A percentile compares a stretch with the other conserved stretches of the same genome.
Evolutionary conservation across 1,284 basidiomycete genomes (phyloP).

Genomic region (Fomitopsis palustris): DNA sequence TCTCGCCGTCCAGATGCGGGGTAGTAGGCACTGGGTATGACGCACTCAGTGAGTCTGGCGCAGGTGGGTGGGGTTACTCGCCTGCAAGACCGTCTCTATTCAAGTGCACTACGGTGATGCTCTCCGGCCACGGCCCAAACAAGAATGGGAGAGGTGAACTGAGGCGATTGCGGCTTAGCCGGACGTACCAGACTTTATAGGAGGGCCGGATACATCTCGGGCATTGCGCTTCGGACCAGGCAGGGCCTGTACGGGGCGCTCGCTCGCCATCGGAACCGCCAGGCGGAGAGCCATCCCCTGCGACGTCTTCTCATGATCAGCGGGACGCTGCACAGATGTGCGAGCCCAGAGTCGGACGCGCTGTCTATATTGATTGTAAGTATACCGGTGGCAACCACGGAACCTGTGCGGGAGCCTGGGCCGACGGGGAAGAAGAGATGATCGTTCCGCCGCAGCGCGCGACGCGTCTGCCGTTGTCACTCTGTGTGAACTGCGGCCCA

Average conservation of each 20-base stretch:
- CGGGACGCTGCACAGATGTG: not conserved
- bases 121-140: not conserved
- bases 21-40: not conserved
- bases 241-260: not conserved
- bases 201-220: not conserved
- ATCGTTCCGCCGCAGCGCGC: not conserved
- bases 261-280: not conserved
- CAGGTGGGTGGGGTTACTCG: not conserved
- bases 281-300: not conserved
- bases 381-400: not conserved
- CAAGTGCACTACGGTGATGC: not conserved
- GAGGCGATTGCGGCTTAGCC: not conserved
- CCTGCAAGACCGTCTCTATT: not conserved
- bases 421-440: not conserved
- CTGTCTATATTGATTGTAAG: not conserved
- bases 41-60: not conserved
- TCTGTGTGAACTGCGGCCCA: not conserved
- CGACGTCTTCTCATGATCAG: not conserved
- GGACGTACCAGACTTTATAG: not conserved
- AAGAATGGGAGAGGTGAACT: not conserved
- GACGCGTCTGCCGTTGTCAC: not conserved
- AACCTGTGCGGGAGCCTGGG: not conserved
- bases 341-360: not conserved
- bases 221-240: not conserved
- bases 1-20: not conserved